Evolutionary conservation across 2,329 filamentous ascomycete species (phyloP).

Genomic region (Aspergillus japonicus): DNA sequence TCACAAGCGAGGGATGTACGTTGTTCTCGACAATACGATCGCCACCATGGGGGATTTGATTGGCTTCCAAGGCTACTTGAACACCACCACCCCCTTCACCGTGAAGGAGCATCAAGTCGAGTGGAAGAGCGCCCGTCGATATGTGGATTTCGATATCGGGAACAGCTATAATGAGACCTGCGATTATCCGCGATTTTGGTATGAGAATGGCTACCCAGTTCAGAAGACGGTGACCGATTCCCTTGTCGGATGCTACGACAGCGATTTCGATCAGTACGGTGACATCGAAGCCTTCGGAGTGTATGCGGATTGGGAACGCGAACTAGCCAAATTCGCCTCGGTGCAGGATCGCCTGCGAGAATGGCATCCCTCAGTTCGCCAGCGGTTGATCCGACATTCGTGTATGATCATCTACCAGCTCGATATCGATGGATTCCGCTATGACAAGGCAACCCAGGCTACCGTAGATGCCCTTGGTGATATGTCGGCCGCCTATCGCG

Average conservation of each 20-base stretch:
- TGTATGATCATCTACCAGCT: slow-evolving; percentile 60
- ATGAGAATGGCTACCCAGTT: slow-evolving; percentile 54
- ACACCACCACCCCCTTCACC: slow-evolving; percentile 55
- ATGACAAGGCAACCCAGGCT: slow-evolving; percentile 64
- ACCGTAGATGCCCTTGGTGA: slow-evolving; percentile 60
- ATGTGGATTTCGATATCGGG: slow-evolving; percentile 56
- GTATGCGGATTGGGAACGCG: slow-evolving; percentile 60
- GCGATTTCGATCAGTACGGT: slow-evolving; percentile 64
- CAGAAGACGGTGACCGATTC: slow-evolving; percentile 45
- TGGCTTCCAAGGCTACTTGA: slow-evolving; percentile 39
- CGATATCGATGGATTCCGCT: slow-evolving; percentile 64
- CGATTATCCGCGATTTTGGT: slow-evolving; percentile 61
- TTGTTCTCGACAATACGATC: slow-evolving; percentile 64
- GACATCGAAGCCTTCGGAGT: slow-evolving; percentile 64
- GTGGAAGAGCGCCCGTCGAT: slow-evolving; percentile 55
- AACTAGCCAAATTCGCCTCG: slow-evolving; percentile 63
- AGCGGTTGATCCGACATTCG: slow-evolving; percentile 59
- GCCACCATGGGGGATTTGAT: slow-evolving; percentile 62
- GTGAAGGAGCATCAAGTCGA: slow-evolving; percentile 56
- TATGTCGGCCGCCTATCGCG: slow-evolving; percentile 56
- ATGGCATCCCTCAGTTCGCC: slow-evolving; percentile 59
- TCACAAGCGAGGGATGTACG: slow-evolving; percentile 61
- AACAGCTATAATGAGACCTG: slow-evolving; percentile 55
- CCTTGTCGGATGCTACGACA: slow-evolving; percentile 57
- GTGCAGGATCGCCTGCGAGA: slow-evolving; percentile 66